Conservation (phyloP, 2,329 filamentous ascomycete genomes). For the Massarina eburnea region DNA sequence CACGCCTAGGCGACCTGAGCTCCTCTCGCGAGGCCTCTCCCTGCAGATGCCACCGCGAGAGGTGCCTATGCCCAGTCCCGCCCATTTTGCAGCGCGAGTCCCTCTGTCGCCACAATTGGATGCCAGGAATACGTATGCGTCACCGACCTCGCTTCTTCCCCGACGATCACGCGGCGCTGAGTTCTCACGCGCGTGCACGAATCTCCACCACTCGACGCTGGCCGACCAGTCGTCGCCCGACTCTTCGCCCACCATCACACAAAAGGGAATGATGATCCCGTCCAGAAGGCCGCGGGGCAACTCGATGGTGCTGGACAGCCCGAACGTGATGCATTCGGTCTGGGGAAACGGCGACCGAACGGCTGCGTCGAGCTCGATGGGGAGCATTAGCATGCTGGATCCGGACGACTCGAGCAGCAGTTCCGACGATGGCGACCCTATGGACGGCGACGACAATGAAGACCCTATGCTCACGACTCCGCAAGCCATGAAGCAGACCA, state of each 20-base stretch:
- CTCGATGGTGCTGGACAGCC: slow-evolving; percentile 60
- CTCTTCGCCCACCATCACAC: slow-evolving; percentile 82
- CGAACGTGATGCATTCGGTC: slow-evolving; percentile 61
- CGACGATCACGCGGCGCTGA: slow-evolving; percentile 87
- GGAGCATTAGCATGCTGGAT: slow-evolving; percentile 76
- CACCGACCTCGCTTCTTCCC: slow-evolving; percentile 83
- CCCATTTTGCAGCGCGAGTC: slow-evolving; percentile 57
- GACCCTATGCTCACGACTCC: slow-evolving; percentile 84
- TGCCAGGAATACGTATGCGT: slow-evolving; percentile 79
- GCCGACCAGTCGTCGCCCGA: slow-evolving; percentile 87
- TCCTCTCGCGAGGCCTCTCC: slow-evolving; percentile 65
- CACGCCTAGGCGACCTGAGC: slow-evolving; percentile 71
- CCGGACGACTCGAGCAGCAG: slow-evolving; percentile 75
- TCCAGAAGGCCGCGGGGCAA: slow-evolving; percentile 50
- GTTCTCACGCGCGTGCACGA: slow-evolving; percentile 90
- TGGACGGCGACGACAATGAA: slow-evolving; percentile 52
- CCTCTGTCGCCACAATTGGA: slow-evolving; percentile 87
- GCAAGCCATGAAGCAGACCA: slow-evolving; percentile 65
- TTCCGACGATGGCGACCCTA: slow-evolving; percentile 59
- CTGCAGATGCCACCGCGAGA: slow-evolving; percentile 68
- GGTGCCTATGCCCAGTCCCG: slow-evolving; percentile 48
- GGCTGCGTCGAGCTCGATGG: slow-evolving; percentile 70
- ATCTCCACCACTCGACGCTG: slow-evolving; percentile 91
- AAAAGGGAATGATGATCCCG: slow-evolving; percentile 64
- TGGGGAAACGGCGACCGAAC: slow-evolving; percentile 61